Evolutionary conservation across 805 yeast species (phyloP), one percentile per base, ranked within the genome.

Genomic region (Starmerella asiatica): DNA sequence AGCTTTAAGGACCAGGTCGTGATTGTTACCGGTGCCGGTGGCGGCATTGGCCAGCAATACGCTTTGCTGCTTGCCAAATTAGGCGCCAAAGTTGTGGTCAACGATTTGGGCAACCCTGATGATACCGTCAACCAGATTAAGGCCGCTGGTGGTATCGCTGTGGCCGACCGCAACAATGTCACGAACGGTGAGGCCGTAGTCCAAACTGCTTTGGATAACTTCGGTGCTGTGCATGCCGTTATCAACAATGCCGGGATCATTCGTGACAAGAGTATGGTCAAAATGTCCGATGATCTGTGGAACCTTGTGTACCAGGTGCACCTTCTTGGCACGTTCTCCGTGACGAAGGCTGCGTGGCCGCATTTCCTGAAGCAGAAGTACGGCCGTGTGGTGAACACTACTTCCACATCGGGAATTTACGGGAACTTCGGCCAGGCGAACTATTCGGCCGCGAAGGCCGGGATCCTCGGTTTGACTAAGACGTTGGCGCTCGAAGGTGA

Each of bases 351-450:
- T 38, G 94, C 88, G 8, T 88, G 96, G 96, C 96, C 95, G 28
- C 65, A 79, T 49, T 82, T 88, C 59, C 50, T 70, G 40, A 72
- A 82, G 57, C 84, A 86, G 62, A 74, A 76, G 51, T 69, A 71
- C 39, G 96, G 97, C 51, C 70, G 75, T 48, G 77, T 88, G 41
- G 72, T 88, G 50, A 88, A 88, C 62, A 82, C 93, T 33, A 72
- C 96, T 19, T 85, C 95, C 16, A 88, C 97, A 8, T 85, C 96
- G 2, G 98, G 97, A 49, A 85, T 88, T 51, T 88, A 88, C 61
- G 98, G 98, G 48, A 84, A 80, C 67, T 88, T 88, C 64, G 98
- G 98, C 37, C 98, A 88, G 65, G 83, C 95, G 30, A 88, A 88
- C 66, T 88, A 88, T 61, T 77, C 94, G 17, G 76, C 96, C 24